A percentile compares a stretch with the other conserved stretches of the same genome.
phyloP scores from a whole-genome alignment of 768 basidiomycete species.

The Russula dissimulans region DNA sequence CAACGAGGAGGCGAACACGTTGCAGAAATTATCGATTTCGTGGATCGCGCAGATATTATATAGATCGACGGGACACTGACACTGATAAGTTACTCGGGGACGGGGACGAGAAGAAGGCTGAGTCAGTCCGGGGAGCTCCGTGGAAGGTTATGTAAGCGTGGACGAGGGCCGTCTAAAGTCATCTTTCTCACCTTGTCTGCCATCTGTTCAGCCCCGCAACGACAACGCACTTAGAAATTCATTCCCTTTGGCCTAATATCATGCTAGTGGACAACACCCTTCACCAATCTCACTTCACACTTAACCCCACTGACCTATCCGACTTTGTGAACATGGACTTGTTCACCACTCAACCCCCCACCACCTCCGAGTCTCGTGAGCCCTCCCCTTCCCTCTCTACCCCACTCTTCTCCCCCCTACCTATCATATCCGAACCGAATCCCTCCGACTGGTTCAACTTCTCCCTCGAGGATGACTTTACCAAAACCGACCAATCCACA shows the following conservation, averaged over 20 bases:
- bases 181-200: conserved; percentile 11
- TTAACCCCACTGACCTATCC: conserved; percentile 11
- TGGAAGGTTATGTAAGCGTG: conserved; percentile 8
- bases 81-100: neutral
- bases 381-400: conserved; percentile 16
- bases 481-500: conserved; percentile 24
- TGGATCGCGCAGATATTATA: neutral
- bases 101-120: neutral
- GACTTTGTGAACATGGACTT: conserved; percentile 20
- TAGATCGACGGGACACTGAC: neutral
- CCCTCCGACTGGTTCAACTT: conserved; percentile 23
- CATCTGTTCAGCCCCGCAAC: conserved; percentile 4
- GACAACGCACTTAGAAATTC: neutral
- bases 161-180: neutral
- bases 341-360: conserved; percentile 7
- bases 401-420: conserved; percentile 17
- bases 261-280: conserved; percentile 14
- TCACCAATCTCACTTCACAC: conserved; percentile 8
- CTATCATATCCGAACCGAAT: conserved; percentile 10
- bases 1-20: conserved; percentile 6
- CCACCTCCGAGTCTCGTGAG: conserved; percentile 17
- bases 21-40: conserved; percentile 10
- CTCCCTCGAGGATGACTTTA: conserved; percentile 25
- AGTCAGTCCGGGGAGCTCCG: neutral
- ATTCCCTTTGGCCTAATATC: neutral